Percentiles rank a stretch among this genome's conserved stretches.
These are phyloP conservation scores for Neoboletus subvelutipes DNA, from an alignment of 768 basidiomycete species.

Conservation along the genomic window DNA sequence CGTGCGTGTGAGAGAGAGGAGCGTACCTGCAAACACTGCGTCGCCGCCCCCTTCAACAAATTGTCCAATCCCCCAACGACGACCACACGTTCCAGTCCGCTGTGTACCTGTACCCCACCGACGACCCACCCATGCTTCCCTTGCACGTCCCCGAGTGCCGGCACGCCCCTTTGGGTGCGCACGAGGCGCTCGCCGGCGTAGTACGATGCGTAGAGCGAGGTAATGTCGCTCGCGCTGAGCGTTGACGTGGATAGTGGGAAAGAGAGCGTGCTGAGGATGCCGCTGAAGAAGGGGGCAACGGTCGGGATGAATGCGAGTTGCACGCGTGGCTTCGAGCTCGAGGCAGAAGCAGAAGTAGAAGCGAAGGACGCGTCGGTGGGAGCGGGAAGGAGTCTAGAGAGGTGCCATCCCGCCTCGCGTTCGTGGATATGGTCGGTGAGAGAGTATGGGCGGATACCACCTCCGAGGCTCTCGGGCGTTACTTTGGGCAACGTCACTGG, in stretches of 20 bases:
- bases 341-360: neutral
- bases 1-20: neutral
- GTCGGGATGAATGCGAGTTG: constrained; percentile 83
- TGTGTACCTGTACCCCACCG: constrained; percentile 93
- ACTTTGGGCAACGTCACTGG: constrained; percentile 83
- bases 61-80: constrained; percentile 97
- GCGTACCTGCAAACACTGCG: constrained; percentile 93
- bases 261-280: constrained; percentile 85
- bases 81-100: constrained; percentile 84
- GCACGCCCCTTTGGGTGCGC: constrained; percentile 64
- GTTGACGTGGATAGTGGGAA: constrained; percentile 66
- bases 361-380: neutral
- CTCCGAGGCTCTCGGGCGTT: constrained; percentile 66
- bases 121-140: constrained; percentile 86
- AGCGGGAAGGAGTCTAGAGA: constrained; percentile 55
- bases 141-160: constrained; percentile 71
- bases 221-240: constrained; percentile 71
- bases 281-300: constrained; percentile 94
- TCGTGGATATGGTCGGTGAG: constrained; percentile 99
- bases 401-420: constrained; percentile 87
- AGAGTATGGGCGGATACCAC: constrained; percentile 80
- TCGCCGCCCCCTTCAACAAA: constrained; percentile 95
- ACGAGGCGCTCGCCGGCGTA: constrained; percentile 78
- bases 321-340: constrained; percentile 27
- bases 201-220: constrained; percentile 69